A percentile compares a stretch with the other conserved stretches of the same genome.
Conservation (phyloP, 495 filamentous ascomycete genomes). For the Hypoxylon subgilvum region DNA sequence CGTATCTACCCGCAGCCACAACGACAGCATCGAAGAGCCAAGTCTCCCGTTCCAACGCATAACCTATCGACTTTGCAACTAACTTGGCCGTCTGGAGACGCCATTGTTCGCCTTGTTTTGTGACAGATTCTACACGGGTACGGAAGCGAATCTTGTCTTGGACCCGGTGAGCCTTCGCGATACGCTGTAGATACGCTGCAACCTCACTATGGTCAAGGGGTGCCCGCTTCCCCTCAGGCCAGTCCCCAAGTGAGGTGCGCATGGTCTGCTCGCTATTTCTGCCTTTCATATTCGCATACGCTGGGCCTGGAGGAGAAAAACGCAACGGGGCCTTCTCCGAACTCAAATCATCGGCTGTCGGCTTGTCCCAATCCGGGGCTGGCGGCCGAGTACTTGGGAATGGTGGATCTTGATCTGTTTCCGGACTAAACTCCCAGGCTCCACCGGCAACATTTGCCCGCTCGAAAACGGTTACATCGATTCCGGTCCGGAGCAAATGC, state of each 20-base stretch:
- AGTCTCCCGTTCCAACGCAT: conserved; percentile 34
- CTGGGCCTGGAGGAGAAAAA: no score
- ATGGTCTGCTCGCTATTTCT: no score
- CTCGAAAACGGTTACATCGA: conserved; percentile 71
- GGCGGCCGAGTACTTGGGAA: conserved; percentile 61
- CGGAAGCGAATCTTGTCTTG: conserved; percentile 58
- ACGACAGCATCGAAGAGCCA: conserved; percentile 63
- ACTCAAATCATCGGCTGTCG: conserved; percentile 30
- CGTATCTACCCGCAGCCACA: conserved; percentile 66
- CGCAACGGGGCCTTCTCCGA: conserved; percentile 35
- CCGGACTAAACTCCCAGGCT: conserved; percentile 71
- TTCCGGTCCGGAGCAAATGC: conserved; percentile 63
- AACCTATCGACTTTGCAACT: conserved; percentile 25
- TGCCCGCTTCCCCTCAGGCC: conserved; percentile 63
- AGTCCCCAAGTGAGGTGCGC: conserved; percentile 62
- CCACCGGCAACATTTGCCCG: conserved; percentile 64
- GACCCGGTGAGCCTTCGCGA: conserved; percentile 56
- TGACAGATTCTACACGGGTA: conserved; percentile 62
- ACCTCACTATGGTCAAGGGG: conserved; percentile 62
- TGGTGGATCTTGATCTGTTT: conserved; percentile 59
- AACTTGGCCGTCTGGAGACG: conserved; percentile 50
- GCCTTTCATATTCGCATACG: no score
- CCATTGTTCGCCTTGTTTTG: conserved; percentile 57
- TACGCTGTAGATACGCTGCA: conserved; percentile 65
- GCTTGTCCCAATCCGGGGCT: conserved; percentile 42